Base-by-base conservation (phyloP, 2,329 filamentous ascomycete genomes). In the Gnomoniopsis sp. region DNA sequence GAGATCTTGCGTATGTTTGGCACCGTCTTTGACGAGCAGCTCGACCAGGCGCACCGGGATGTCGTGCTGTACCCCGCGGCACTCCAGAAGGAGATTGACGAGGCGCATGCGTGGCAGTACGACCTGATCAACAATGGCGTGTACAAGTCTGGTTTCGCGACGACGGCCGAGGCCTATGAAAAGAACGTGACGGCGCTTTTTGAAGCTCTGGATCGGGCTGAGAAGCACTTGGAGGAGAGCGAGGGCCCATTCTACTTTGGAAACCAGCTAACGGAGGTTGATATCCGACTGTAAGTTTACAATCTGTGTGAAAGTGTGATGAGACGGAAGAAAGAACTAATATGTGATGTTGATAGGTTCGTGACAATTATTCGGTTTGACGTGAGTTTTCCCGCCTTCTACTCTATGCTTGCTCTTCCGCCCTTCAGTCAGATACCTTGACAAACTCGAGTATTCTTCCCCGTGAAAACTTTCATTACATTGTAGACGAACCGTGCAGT, bases 1-100 rank as follows among this genome's bases (percentile, higher is more conserved):
- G 93, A 97, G 77, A 96, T 97, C 71, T 87, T 96, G 71, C 87
- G 93, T 70, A 96, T 96, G 90, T 79, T 97, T 62, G 90, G 90
- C 70, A 82, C 81, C 46, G 90, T 86, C 68, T 98, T 98, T 70
- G 87, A 98, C 71, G 81, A 84, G 63, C 70, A 90, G 38, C 71
- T 93, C 23, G 81, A 82, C 0, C 77, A 81, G 2, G 71, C 87
- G 68, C 82, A 84, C 70, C 82, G 82, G 57, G 72, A 75, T 2
- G 70, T 93, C 6, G 83, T 88, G 49, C 79, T 93, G 44, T 90
- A 89, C 71, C 91, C 92, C 0, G 70, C 81, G 47, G 68, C 78
- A 0, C 76, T 96, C n/a, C 80, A 79, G 47, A 66, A 66, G 44
- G 72, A 88, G 53, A 96, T 97, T 66, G 91, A 97, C 62, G 83